Base-by-base conservation (phyloP, 1,284 basidiomycete genomes). In the Hemileia vastatrix region DNA sequence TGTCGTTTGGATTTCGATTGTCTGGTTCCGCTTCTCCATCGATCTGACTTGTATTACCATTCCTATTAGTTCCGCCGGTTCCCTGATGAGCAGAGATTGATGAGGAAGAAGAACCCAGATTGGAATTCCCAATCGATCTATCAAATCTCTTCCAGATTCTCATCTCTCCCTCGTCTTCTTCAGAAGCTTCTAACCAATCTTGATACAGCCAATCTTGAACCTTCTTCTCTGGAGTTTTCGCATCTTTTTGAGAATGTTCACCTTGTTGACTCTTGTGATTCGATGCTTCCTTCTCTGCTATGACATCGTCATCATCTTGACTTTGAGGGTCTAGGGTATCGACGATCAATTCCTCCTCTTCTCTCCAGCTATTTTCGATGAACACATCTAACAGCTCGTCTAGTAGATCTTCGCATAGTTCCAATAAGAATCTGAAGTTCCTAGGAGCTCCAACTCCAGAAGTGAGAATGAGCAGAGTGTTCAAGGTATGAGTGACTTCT, bases 351-450 rank as follows among this genome's bases (percentile, higher is more conserved):
- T 63, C 64, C 6, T 53, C 24, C 0, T 23, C 49, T 2, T 8
- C 8, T 18, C 44, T 61, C 50, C 70, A 68, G 32, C 65, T 65
- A 3, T 64, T 52, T 56, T 69, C 70, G 23, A 67, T 61, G 49
- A 76, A 65, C 61, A 76, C 40, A n/a, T 72, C 72, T 33, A 76
- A 55, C 36, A 76, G 57, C 65, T 73, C 73, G 32, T 76, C 73
- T 21, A 73, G 45, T 49, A 76, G 60, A 44, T 71, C 69, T 43
- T 73, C 74, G 60, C 74, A 76, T 1, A 64, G 45, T 1, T 65
- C 67, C 6, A 75, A 56, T 1, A 57, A 57, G 19, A 75, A 66
- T 45, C 67, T 64, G 53, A 70, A 73, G 6, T 49, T 58, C 13
- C 64, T 60, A n/a, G 68, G 66, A 6, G 71, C 67, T 13, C 70